Base-by-base conservation (phyloP, 2,329 filamentous ascomycete genomes). In the Rhynchosporium graminicola region DNA sequence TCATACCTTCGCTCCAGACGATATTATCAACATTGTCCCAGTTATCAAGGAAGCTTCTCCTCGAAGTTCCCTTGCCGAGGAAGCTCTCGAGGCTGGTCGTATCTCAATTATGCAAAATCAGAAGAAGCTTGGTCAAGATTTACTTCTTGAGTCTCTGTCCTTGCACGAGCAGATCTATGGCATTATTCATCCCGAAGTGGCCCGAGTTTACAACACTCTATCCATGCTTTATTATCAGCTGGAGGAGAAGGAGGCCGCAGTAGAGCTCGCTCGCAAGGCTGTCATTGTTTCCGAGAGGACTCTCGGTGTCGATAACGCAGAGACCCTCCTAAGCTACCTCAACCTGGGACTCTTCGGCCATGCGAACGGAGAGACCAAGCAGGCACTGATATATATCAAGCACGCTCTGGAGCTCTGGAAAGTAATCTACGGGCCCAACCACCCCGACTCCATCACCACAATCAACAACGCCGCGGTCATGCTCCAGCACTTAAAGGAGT, bases 391-490 rank as follows among this genome's bases (percentile, higher is more conserved):
- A 12, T 97, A 96, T 75, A 89, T 96, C 68, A 91, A 91, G 75
- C 95, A 99, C 75, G 95, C 95, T 6, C 84, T 99, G 69, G 88
- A 95, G 74, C 82, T 99, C 66, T 98, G 94, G 94, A 97, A 97
- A 81, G 85, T 98, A 71, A 94, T 98, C 71, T 99, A 97, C 74
- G 95, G 95, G 38, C 81, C 89, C 36, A 90, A 92, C 71, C 95
- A 99, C 77, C 95, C 95, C 3, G 95, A 99, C 78, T 96, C 92
- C 8, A 97, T 99, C 77, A 99, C 96, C 8, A 98, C 95, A 15
- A 89, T 98, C 78, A 99, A 98, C 84, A 99, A 99, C 73, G 94
- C 92, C 26, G 95, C 95, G 7, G 95, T 99, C 64, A 99, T 99
- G 95, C 86, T 99, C 63, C 95, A 99, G 78, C 88, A 92, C 61